Evolutionary conservation across 345 rosid species (phyloP), one percentile per base, ranked within the genome.

Genomic region (Ricinus communis): DNA sequence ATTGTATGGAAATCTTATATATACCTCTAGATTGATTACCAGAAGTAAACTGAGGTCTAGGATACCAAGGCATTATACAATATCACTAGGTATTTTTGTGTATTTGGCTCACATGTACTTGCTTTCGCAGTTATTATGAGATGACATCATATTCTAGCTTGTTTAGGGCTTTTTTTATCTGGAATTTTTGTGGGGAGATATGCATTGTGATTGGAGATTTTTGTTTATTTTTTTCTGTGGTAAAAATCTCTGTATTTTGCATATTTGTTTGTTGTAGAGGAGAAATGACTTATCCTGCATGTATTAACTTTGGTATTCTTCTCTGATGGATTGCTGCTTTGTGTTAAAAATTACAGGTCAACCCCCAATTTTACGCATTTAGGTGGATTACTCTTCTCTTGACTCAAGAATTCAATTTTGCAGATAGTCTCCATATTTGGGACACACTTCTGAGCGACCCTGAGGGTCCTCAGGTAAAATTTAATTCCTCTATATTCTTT

Each of bases 341-440:
- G 27, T 71, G 25, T 60, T 54, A 40, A 16, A 66, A 58, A 81
- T 75, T 81, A 76, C 97, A 94, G 98, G 92, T 94, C 68, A 94
- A 94, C 77, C 97, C 97, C 55, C 97, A 91, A 45, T 94, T 94
- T 69, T 94, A 94, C 62, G 97, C 97, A n/a, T 94, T 94, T 77
- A 85, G 98, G 82, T 94, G 98, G 98, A 94, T 94, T 78, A 94
- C 98, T 65, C 93, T 94, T 68, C 93, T 94, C 38, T 83, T 94
- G 84, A 94, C 98, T 3, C 98, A 92, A 75, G 98, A 94, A 71
- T 94, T 91, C 86, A 85, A 90, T 81, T 93, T 93, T 55, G 89
- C 90, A 0, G 98, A 89, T 76, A 84, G 94, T 76, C 94, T 93
- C 75, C 97, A 87, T 73, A 88, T 94, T 52, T 94, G 98, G 98